Percentiles rank a stretch among this genome's conserved stretches.
Evolutionary conservation across 441 rosid species (phyloP).

Genomic region (Capsella rubella): DNA sequence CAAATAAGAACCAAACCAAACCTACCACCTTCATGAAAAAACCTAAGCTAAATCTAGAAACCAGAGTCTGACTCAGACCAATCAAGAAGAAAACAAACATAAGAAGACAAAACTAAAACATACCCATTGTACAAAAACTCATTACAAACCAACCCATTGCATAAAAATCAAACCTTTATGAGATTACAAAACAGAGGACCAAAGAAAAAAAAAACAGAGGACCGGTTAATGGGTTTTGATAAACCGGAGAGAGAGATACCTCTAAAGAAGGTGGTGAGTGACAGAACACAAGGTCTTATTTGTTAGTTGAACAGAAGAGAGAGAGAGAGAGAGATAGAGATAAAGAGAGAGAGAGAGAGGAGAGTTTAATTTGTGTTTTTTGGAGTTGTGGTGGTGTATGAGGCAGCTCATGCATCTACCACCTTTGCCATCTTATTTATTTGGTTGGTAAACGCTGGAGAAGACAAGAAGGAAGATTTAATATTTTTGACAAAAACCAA

Average conservation of each 20-base stretch:
- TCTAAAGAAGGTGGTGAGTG: constrained; percentile 37
- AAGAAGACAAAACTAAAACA: constrained; percentile 28
- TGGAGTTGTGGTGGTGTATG: constrained; percentile 34
- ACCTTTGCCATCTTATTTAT: constrained; percentile 41
- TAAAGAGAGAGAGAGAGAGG: background rate
- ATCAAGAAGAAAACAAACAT: constrained; percentile 34
- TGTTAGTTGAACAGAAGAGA: constrained; percentile 1
- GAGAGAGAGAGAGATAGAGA: background rate
- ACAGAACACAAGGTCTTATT: constrained; percentile 29
- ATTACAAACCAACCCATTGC: constrained; percentile 39
- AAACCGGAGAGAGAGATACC: constrained; percentile 23
- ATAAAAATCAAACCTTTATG: constrained; percentile 31
- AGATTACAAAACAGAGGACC: background rate
- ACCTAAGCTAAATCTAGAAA: constrained; percentile 12
- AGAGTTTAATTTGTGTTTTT: constrained; percentile 25
- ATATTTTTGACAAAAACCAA: background rate
- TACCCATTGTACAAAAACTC: constrained; percentile 29
- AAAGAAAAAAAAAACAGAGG: constrained; percentile 3
- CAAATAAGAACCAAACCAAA: constrained; percentile 30
- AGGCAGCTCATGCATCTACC: constrained; percentile 49
- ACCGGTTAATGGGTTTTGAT: background rate
- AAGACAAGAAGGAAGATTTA: constrained; percentile 20
- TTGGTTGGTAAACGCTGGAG: constrained; percentile 45
- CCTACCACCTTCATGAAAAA: constrained; percentile 34
- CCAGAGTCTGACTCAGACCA: constrained; percentile 18